Percentiles rank a stretch among this genome's conserved stretches.
Conservation (phyloP, 768 basidiomycete species). For the Amanita polypyramis region DNA sequence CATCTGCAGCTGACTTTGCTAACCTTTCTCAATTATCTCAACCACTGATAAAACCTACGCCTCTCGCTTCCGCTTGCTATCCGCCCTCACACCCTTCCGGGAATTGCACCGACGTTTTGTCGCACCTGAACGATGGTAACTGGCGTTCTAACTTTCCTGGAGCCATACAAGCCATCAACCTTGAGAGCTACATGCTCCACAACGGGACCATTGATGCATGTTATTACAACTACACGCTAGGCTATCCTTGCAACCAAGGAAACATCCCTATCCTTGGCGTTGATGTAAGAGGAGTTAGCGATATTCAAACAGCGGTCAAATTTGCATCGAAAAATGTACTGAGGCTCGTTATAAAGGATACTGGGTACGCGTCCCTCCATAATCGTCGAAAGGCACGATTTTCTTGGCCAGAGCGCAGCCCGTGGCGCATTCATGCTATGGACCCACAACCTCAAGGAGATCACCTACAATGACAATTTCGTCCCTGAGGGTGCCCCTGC, state of each 20-base stretch:
- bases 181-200: slow-evolving; percentile 11
- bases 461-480: slow-evolving; percentile 19
- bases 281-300: slow-evolving; percentile 25
- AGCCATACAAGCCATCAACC: slow-evolving; percentile 23
- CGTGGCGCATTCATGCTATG: slow-evolving; percentile 29
- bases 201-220: slow-evolving; percentile 38
- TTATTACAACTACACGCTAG: slow-evolving; percentile 33
- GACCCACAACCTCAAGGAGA: slow-evolving; percentile 27
- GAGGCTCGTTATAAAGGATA: slow-evolving; percentile 27
- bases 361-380: slow-evolving; percentile 14
- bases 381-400: slow-evolving; percentile 25
- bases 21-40: slow-evolving; percentile 3
- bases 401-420: slow-evolving; percentile 32
- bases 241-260: slow-evolving; percentile 31
- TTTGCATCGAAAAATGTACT: slow-evolving; percentile 19
- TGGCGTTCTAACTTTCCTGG: slow-evolving; percentile 34
- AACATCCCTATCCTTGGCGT: slow-evolving; percentile 30
- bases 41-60: not conserved
- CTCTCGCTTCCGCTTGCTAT: no score
- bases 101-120: slow-evolving; percentile 24
- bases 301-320: slow-evolving; percentile 23
- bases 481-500: slow-evolving; percentile 23
- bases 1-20: slow-evolving; percentile 2
- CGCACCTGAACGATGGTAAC: slow-evolving; percentile 19
- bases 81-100: slow-evolving; percentile 21